Conservation (phyloP, 2,329 filamentous ascomycete species). For the Simplicillium sp. region DNA sequence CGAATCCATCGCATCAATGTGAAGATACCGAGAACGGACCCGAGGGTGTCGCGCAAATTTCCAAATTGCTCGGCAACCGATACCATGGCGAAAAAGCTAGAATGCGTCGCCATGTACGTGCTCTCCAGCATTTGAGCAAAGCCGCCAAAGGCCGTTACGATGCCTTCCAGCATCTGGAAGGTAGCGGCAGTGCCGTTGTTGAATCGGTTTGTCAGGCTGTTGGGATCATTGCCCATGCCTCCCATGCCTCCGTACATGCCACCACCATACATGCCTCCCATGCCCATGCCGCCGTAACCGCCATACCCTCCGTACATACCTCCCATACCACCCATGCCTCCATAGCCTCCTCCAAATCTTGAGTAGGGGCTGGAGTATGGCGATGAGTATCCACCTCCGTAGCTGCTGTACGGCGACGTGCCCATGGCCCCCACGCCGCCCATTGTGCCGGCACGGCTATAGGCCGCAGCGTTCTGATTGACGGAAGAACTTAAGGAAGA, state of each 20-base stretch:
- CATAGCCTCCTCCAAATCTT: slow-evolving; percentile 30
- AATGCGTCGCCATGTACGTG: slow-evolving; percentile 99
- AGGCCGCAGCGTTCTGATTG: slow-evolving; percentile 80
- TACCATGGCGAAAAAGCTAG: slow-evolving; percentile 97
- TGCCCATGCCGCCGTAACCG: slow-evolving; percentile 15
- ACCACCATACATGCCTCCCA: slow-evolving; percentile 29
- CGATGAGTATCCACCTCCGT: slow-evolving; percentile 27
- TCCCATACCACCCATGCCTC: slow-evolving; percentile 31
- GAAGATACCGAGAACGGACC: slow-evolving; percentile 90
- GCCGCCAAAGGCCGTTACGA: slow-evolving; percentile 91
- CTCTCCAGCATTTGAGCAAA: slow-evolving; percentile 99
- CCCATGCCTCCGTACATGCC: slow-evolving; percentile 35
- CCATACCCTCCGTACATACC: slow-evolving; percentile 34
- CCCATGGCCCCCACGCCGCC: slow-evolving; percentile 40
- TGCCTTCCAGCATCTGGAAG: slow-evolving; percentile 96
- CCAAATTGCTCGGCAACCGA: slow-evolving; percentile 96
- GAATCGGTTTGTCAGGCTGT: slow-evolving; percentile 92
- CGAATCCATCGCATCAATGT: slow-evolving; percentile 92
- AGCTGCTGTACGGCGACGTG: slow-evolving; percentile 25
- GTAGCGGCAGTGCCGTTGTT: slow-evolving; percentile 91
- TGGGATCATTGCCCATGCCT: slow-evolving; percentile 58
- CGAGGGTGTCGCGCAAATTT: slow-evolving; percentile 84
- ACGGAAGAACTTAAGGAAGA: slow-evolving; percentile 69
- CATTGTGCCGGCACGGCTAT: slow-evolving; percentile 44
- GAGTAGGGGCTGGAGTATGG: slow-evolving; percentile 17